Conservation (phyloP, 768 basidiomycete species). For the Albatrellus ellisii region DNA sequence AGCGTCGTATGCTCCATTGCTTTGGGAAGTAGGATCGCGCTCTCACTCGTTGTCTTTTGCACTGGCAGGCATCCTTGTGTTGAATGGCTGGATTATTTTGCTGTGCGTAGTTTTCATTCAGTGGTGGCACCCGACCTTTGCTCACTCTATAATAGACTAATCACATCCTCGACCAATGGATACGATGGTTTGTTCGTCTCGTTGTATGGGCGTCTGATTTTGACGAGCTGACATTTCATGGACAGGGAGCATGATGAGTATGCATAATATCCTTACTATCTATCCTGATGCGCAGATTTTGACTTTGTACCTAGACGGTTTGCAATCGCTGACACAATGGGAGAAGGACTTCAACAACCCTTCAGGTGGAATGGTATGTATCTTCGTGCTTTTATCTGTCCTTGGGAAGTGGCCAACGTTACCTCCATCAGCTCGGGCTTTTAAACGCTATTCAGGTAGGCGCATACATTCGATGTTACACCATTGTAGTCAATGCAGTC, state of each 20-base stretch:
- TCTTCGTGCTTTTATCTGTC: not conserved
- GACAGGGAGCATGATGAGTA: conserved; percentile 25
- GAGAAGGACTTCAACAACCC: not conserved
- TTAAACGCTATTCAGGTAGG: conserved; percentile 25
- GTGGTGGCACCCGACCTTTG: not conserved
- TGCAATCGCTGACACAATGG: not conserved
- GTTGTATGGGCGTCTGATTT: not conserved
- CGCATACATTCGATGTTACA: conserved; percentile 7
- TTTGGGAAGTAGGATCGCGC: not conserved
- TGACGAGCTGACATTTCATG: not conserved
- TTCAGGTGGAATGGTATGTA: not conserved
- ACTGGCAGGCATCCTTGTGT: conserved; percentile 12
- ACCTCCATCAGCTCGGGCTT: conserved; percentile 19
- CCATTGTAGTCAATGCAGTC: not conserved
- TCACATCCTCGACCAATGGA: conserved; percentile 25
- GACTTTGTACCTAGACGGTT: not conserved
- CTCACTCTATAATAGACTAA: conserved; percentile 16
- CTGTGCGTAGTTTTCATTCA: conserved; percentile 12
- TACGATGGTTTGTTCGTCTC: conserved; percentile 20
- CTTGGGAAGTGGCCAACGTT: not conserved
- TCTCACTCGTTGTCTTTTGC: not conserved
- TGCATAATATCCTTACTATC: conserved; percentile 14
- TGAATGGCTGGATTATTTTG: conserved; percentile 19
- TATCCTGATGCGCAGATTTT: not conserved
- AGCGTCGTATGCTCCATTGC: not conserved